Conservation (phyloP, 164 flowering plant genomes). For the Liriodendron chinense region DNA sequence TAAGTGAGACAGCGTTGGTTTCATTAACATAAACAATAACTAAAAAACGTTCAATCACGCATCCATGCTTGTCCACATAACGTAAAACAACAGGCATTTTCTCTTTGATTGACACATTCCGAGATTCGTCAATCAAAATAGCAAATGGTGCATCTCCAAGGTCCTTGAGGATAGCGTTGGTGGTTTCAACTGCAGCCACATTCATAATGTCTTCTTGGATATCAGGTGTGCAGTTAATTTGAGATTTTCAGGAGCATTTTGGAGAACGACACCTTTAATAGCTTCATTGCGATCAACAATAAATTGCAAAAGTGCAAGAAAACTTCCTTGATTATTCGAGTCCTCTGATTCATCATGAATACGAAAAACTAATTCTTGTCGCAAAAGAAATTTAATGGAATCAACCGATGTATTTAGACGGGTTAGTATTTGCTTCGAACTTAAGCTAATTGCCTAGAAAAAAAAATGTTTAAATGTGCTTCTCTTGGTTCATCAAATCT, state of each 20-base stretch:
- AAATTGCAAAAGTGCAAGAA: too few species aligned
- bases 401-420: not conserved
- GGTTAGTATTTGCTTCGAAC: not conserved
- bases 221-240: not conserved
- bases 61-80: not conserved
- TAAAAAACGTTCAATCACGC: not conserved
- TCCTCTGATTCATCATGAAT: not conserved
- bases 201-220: not conserved
- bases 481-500: too few species aligned
- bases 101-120: not conserved
- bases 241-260: too few species aligned
- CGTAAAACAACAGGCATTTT: too few species aligned
- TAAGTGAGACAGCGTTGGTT: too few species aligned
- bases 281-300: too few species aligned
- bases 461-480: not conserved
- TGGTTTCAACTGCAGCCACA: too few species aligned
- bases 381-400: not conserved
- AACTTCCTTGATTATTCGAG: not conserved
- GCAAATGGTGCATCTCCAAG: too few species aligned
- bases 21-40: too few species aligned
- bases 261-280: too few species aligned
- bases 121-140: not conserved
- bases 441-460: too few species aligned
- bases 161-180: too few species aligned
- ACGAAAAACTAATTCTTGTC: not conserved